Conservation (phyloP, 176 grass and related monocot genomes). For the Tuctoria greenei region DNA sequence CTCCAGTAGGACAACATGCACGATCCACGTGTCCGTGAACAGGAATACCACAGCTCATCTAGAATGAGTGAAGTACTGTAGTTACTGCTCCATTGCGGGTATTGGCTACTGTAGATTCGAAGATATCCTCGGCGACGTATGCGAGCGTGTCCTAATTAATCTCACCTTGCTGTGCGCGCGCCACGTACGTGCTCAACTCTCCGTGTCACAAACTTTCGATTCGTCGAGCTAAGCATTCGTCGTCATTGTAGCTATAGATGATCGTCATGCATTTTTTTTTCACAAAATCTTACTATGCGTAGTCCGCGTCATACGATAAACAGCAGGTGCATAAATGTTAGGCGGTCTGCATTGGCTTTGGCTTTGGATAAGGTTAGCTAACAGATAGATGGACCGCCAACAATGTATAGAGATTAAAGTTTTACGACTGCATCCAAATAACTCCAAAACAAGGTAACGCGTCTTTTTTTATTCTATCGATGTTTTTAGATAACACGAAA, state of each 20-base stretch:
- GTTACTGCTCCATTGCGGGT: not conserved
- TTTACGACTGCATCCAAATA: too few relatives aligned
- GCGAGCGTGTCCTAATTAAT: not conserved
- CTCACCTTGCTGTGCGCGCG: not conserved
- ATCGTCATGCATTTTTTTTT: not conserved
- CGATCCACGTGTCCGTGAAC: conserved; percentile 30
- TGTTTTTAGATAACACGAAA: too few relatives aligned
- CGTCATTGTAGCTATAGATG: not conserved
- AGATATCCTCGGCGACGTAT: conserved; percentile 12
- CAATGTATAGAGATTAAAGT: too few relatives aligned
- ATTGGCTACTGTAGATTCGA: too few relatives aligned
- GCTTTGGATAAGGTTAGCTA: not conserved
- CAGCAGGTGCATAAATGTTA: not conserved
- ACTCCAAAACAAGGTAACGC: too few relatives aligned
- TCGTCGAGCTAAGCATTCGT: not conserved
- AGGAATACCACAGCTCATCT: not conserved
- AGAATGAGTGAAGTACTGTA: not conserved
- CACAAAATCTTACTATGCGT: not conserved
- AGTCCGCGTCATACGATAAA: not conserved
- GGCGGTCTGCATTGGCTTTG: not conserved
- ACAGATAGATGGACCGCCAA: too few relatives aligned
- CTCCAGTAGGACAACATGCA: conserved; percentile 39
- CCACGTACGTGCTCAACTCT: conserved; percentile 3
- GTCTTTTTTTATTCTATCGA: too few relatives aligned
- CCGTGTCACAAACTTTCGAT: conserved; percentile 31